A percentile compares a stretch with the other conserved stretches of the same genome.
Evolutionary conservation across 257 asterid species (phyloP).

Genomic region (Jaltomata sinuosa): DNA sequence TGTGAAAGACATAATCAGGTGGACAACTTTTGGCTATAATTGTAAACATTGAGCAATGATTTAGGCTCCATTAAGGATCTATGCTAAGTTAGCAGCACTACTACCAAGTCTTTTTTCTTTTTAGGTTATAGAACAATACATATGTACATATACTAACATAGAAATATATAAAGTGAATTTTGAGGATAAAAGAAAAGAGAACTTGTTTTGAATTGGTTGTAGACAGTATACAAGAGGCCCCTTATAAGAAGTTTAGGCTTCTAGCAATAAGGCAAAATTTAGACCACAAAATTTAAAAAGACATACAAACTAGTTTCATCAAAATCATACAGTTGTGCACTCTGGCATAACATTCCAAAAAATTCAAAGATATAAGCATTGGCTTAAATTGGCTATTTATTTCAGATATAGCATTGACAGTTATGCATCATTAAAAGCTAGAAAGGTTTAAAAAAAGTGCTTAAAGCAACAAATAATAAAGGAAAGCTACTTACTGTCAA

Average conservation of each 20-base stretch:
- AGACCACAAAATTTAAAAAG: not conserved
- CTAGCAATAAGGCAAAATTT: not conserved
- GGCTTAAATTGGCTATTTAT: not conserved
- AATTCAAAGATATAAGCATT: not conserved
- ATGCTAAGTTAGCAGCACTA: not conserved
- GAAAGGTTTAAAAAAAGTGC: not conserved
- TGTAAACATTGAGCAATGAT: not conserved
- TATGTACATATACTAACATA: not conserved
- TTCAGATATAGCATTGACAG: not conserved
- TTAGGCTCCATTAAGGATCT: not conserved
- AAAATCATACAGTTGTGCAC: not conserved
- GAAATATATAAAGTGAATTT: not conserved
- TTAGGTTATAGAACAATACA: not conserved
- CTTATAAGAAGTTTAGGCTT: not conserved
- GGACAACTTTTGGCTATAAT: not conserved
- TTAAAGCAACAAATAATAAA: not conserved
- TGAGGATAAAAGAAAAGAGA: not conserved
- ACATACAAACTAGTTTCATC: not conserved
- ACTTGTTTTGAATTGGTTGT: not conserved
- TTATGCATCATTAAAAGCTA: not conserved
- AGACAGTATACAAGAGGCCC: not conserved
- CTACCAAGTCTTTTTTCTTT: not conserved
- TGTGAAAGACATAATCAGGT: not conserved
- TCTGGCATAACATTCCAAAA: not conserved
- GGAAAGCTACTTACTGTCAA: slow-evolving; percentile 43